phyloP scores from a whole-genome alignment of 2,329 filamentous ascomycete species.

The Tympanopsis confertula region DNA sequence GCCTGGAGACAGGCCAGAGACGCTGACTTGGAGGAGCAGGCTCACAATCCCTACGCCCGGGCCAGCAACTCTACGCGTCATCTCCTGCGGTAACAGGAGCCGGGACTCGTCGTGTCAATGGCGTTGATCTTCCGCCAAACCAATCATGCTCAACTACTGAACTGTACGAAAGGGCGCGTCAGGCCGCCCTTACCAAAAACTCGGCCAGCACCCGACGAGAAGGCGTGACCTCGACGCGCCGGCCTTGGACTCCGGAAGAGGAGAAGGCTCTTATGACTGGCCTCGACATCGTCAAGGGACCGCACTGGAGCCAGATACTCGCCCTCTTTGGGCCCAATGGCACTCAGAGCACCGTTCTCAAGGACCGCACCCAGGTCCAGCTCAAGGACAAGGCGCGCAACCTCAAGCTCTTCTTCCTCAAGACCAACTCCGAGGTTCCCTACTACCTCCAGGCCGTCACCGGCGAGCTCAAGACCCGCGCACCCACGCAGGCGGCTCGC shows the following conservation, averaged over 20 bases:
- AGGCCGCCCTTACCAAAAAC: constrained; percentile 44
- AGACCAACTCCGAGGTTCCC: constrained; percentile 82
- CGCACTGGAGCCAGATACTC: constrained; percentile 87
- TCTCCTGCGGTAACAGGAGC: no score
- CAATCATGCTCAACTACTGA: constrained; percentile 41
- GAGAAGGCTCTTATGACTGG: constrained; percentile 84
- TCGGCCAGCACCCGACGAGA: constrained; percentile 42
- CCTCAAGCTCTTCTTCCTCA: constrained; percentile 81
- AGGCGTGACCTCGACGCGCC: constrained; percentile 49
- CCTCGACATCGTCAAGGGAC: constrained; percentile 76
- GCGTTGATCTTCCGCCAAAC: constrained; percentile 45
- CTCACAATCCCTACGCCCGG: no score
- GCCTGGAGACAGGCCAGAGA: no score
- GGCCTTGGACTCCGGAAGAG: constrained; percentile 81
- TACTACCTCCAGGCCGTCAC: constrained; percentile 81
- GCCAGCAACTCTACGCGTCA: no score
- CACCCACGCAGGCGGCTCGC: constrained; percentile 60
- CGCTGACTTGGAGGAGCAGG: no score
- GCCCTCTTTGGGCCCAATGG: constrained; percentile 72
- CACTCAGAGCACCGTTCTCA: constrained; percentile 69
- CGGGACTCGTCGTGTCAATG: no score
- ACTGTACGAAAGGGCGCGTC: constrained; percentile 45
- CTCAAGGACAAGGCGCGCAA: constrained; percentile 88
- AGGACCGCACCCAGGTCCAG: constrained; percentile 82
- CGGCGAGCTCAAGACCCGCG: constrained; percentile 76